These are phyloP conservation scores for Apiospora malaysiana DNA, from an alignment of 2,329 filamentous ascomycete genomes.

Conservation along the genomic window DNA sequence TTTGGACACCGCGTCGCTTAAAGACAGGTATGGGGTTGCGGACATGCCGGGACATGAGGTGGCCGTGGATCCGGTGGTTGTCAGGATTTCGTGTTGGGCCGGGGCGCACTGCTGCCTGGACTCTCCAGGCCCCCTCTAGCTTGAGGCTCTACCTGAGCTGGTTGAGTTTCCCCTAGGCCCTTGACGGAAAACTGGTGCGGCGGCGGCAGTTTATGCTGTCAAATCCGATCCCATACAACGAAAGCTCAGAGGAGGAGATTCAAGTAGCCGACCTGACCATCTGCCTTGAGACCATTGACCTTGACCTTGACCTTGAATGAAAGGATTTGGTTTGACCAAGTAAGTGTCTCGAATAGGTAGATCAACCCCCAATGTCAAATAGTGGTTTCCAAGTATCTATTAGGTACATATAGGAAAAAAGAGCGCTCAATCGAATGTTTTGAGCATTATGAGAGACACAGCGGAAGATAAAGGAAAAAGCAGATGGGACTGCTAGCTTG, in stretches of 20 bases:
- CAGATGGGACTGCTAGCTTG: too few species aligned
- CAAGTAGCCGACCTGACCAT: neutral
- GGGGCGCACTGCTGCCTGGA: neutral
- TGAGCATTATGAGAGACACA: too few species aligned
- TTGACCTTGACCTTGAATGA: neutral
- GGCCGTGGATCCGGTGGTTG: neutral
- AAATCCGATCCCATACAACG: neutral
- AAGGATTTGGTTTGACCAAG: too few species aligned
- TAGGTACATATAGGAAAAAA: too few species aligned
- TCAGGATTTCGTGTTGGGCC: neutral
- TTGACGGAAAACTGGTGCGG: neutral
- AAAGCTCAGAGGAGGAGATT: neutral
- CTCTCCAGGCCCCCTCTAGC: neutral
- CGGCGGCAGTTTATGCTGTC: neutral
- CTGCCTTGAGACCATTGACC: neutral
- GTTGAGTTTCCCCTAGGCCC: neutral
- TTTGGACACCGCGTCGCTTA: neutral
- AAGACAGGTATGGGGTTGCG: neutral
- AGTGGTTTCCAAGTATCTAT: too few species aligned
- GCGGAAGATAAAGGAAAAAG: too few species aligned
- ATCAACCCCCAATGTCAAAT: too few species aligned
- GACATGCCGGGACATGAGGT: neutral
- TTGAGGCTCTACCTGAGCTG: too few species aligned
- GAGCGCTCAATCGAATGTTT: too few species aligned
- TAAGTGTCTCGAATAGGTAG: too few species aligned